phyloP scores from a whole-genome alignment of 2,329 filamentous ascomycete genomes.

The Sporothrix pallida region DNA sequence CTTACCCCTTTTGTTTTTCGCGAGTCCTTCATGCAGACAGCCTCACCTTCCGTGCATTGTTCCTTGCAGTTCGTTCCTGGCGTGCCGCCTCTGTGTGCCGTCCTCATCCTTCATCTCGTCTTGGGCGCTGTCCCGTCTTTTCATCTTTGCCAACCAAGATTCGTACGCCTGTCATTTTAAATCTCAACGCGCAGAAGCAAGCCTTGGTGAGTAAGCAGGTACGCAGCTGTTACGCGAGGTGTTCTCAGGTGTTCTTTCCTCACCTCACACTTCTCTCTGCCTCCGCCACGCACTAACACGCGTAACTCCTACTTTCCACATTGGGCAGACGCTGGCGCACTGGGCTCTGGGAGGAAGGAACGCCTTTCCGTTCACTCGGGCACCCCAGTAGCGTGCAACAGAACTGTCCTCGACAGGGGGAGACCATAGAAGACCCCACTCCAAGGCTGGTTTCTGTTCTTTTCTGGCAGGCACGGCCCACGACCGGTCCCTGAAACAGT shows the following conservation, averaged over 20 bases:
- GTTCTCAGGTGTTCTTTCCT: background rate
- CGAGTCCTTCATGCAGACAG: background rate
- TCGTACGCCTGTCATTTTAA: background rate
- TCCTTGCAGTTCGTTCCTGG: conserved; percentile 19
- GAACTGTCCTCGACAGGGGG: background rate
- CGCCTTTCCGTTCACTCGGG: background rate
- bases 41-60: conserved; percentile 19
- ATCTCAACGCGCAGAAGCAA: background rate
- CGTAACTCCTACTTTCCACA: background rate
- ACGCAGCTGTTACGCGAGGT: no score
- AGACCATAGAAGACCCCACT: background rate
- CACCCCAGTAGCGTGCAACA: background rate
- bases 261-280: background rate
- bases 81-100: conserved; percentile 1
- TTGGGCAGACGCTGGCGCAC: background rate
- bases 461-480: conserved; percentile 23
- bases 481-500: conserved; percentile 16
- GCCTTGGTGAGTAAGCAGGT: background rate
- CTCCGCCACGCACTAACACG: conserved; percentile 24
- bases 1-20: background rate
- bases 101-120: background rate
- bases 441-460: conserved; percentile 25
- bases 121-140: background rate
- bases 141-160: background rate
- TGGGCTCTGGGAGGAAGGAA: background rate